These are phyloP conservation scores for Penicillium sp. DNA, from an alignment of 2,329 filamentous ascomycete genomes.

Conservation along the genomic window DNA sequence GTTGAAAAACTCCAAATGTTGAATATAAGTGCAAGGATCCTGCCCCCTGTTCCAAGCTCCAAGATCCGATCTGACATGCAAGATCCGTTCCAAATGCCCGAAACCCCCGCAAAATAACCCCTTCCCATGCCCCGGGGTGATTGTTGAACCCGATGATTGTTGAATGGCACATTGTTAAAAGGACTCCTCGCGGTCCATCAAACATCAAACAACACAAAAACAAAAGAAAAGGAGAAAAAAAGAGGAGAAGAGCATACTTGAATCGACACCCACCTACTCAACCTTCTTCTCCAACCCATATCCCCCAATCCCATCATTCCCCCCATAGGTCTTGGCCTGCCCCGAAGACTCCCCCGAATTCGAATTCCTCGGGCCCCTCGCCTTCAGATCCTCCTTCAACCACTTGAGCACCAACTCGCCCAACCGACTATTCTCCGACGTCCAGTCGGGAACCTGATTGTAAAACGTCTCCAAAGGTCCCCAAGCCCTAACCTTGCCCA, in stretches of 20 bases:
- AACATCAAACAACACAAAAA: slow-evolving; percentile 2
- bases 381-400: slow-evolving; percentile 78
- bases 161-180: slow-evolving; percentile 29
- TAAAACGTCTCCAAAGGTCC: slow-evolving; percentile 74
- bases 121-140: slow-evolving; percentile 31
- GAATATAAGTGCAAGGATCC: slow-evolving; percentile 26
- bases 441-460: slow-evolving; percentile 54
- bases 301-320: slow-evolving; percentile 62
- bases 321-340: slow-evolving; percentile 57
- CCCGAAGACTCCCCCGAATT: slow-evolving; percentile 43
- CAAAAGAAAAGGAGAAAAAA: slow-evolving; percentile 4
- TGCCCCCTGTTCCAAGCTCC: background rate
- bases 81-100: slow-evolving; percentile 14
- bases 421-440: slow-evolving; percentile 75
- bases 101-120: slow-evolving; percentile 17
- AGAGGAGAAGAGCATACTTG: background rate
- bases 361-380: slow-evolving; percentile 73
- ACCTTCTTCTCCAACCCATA: slow-evolving; percentile 61
- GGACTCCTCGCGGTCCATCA: slow-evolving; percentile 10
- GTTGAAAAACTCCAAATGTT: slow-evolving; percentile 37
- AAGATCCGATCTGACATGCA: background rate
- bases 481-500: slow-evolving; percentile 86
- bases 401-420: slow-evolving; percentile 87
- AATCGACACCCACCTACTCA: slow-evolving; percentile 8
- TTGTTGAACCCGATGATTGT: slow-evolving; percentile 36